Percentiles rank a stretch among this genome's conserved stretches.
Evolutionary conservation across 2,329 filamentous ascomycete genomes (phyloP).

Genomic region (Phaeosphaeriaceae sp.): DNA sequence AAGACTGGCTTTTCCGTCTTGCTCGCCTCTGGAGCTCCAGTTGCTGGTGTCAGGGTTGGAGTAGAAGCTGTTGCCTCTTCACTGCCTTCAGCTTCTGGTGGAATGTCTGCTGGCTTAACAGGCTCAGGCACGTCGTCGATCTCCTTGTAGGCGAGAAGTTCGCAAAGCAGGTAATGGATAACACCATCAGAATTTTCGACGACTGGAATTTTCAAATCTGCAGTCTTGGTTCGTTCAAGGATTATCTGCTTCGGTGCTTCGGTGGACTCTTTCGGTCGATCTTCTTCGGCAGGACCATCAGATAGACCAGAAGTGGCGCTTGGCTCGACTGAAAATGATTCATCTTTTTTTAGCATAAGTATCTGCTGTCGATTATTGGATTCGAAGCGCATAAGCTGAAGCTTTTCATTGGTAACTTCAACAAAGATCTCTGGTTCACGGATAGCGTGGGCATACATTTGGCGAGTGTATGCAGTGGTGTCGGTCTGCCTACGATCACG

Average conservation of each 20-base stretch:
- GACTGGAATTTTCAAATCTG: conserved; percentile 79
- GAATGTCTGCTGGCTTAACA: conserved; percentile 52
- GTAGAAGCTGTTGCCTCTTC: conserved; percentile 12
- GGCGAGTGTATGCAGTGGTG: conserved; percentile 73
- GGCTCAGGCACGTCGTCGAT: conserved; percentile 81
- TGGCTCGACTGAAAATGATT: conserved; percentile 31
- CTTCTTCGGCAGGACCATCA: conserved; percentile 41
- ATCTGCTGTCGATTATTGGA: conserved; percentile 59
- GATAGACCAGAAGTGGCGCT: conserved; percentile 20
- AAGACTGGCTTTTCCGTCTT: conserved; percentile 74
- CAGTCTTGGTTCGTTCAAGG: conserved; percentile 68
- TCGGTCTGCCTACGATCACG: conserved; percentile 63
- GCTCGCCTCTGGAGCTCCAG: conserved; percentile 18
- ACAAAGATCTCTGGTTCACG: conserved; percentile 86
- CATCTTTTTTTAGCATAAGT: conserved; percentile 60
- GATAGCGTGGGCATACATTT: conserved; percentile 78
- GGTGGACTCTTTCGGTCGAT: conserved; percentile 42
- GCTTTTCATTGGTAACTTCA: conserved; percentile 82
- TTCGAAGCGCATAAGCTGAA: conserved; percentile 73
- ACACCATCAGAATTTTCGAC: conserved; percentile 95
- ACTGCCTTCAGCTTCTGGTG: conserved; percentile 26
- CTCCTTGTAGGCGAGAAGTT: conserved; percentile 89
- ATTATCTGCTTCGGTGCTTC: conserved; percentile 52
- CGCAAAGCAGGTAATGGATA: conserved; percentile 91
- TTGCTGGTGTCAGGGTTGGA: conserved; percentile 8